These are phyloP conservation scores for Penicillium ochrochloron DNA, from an alignment of 495 filamentous ascomycete species.

Conservation along the genomic window DNA sequence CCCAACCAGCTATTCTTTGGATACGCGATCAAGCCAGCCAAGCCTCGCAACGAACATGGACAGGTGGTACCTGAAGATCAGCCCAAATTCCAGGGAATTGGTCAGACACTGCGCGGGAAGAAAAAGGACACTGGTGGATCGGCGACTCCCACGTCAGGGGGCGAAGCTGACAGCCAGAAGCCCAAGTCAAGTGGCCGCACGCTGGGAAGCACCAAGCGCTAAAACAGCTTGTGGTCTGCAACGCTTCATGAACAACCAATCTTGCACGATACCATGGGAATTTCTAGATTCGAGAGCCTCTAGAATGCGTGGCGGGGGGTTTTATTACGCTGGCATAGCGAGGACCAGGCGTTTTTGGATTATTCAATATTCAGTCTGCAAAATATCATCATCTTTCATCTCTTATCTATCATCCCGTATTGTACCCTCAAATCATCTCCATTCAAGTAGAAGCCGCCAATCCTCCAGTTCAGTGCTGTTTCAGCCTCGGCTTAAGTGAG, in stretches of 20 bases:
- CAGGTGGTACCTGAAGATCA: slow-evolving; percentile 62
- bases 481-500: background rate
- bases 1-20: slow-evolving; percentile 95
- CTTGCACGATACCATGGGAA: slow-evolving; percentile 19
- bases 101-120: slow-evolving; percentile 79
- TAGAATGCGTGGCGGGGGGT: slow-evolving; percentile 19
- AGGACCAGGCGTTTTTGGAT: slow-evolving; percentile 33
- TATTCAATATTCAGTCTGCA: background rate
- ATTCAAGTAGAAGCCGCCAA: background rate
- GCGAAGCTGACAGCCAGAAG: slow-evolving; percentile 39
- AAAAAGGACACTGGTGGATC: slow-evolving; percentile 53
- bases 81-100: slow-evolving; percentile 82
- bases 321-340: slow-evolving; percentile 36
- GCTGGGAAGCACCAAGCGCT: slow-evolving; percentile 28
- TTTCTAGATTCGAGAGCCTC: slow-evolving; percentile 19
- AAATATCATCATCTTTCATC: background rate
- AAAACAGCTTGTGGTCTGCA: slow-evolving; percentile 10
- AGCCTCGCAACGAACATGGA: slow-evolving; percentile 75
- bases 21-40: slow-evolving; percentile 86
- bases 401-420: background rate
- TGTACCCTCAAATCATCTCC: background rate
- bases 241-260: slow-evolving; percentile 10
- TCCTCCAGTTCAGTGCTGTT: background rate
- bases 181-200: slow-evolving; percentile 28
- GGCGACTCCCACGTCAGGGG: slow-evolving; percentile 43